Evolutionary conservation across 228 moss, liverwort and hornwort genomes (phyloP).

Genomic region (Sphagnum magellanicum): DNA sequence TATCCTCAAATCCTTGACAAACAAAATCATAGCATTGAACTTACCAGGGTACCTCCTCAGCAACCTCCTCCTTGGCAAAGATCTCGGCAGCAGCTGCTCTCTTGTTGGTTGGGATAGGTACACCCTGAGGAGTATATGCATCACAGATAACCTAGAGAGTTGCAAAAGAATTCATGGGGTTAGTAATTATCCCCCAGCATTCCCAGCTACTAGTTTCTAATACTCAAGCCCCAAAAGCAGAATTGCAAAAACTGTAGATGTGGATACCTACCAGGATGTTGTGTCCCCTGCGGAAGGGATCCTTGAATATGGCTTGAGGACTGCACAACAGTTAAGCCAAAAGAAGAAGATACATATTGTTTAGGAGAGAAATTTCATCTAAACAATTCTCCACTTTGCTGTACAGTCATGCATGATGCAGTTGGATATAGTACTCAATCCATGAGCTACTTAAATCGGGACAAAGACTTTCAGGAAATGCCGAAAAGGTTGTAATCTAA

Average conservation of each 20-base stretch:
- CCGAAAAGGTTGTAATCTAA: too few species aligned
- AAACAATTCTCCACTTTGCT: constrained; percentile 19
- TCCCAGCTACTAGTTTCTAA: too few species aligned
- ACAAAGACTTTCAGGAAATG: too few species aligned
- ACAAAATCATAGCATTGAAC: background rate
- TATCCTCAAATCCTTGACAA: too few species aligned
- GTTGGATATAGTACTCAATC: too few species aligned
- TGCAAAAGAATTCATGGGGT: too few species aligned
- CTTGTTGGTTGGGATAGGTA: constrained; percentile 63
- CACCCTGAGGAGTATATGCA: constrained; percentile 63
- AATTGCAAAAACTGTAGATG: too few species aligned
- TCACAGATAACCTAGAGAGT: constrained; percentile 53
- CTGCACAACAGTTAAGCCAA: constrained; percentile 10
- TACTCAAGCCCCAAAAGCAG: too few species aligned
- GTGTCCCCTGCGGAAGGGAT: constrained; percentile 71
- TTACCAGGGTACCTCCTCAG: constrained; percentile 57
- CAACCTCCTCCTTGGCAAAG: constrained; percentile 41
- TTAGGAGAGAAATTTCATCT: too few species aligned
- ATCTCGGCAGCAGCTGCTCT: constrained; percentile 56
- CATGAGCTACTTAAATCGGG: too few species aligned
- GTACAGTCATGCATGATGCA: constrained; percentile 9
- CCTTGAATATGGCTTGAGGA: constrained; percentile 73
- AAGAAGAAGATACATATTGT: too few species aligned
- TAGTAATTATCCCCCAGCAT: too few species aligned
- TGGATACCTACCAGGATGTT: constrained; percentile 41